A percentile compares a stretch with the other conserved stretches of the same genome.
phyloP scores from a whole-genome alignment of 306 rosid genomes.

The Lupinus albus region DNA sequence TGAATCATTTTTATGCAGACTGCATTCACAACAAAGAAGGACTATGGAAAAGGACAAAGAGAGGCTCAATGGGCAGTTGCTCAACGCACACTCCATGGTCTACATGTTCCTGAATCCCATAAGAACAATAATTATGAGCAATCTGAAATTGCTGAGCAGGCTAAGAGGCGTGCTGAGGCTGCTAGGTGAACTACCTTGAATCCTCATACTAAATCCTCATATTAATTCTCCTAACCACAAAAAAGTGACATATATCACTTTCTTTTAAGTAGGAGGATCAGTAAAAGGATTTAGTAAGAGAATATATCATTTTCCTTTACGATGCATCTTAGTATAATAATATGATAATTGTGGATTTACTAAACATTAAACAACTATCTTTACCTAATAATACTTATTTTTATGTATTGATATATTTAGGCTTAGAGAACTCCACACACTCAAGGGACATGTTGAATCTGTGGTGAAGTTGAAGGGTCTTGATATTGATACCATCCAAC shows the following conservation, averaged over 20 bases:
- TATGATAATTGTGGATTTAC: neutral
- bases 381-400: neutral
- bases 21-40: conserved; percentile 78
- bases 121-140: conserved; percentile 42
- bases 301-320: no score
- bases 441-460: conserved; percentile 83
- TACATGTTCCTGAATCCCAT: conserved; percentile 42
- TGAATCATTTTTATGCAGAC: conserved; percentile 45
- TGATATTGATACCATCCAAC: conserved; percentile 64
- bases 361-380: neutral
- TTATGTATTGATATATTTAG: conserved; percentile 43
- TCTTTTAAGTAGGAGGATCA: no score
- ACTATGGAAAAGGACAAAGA: conserved; percentile 75
- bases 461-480: conserved; percentile 81
- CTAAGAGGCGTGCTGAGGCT: conserved; percentile 80
- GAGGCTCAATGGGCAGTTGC: conserved; percentile 85
- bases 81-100: conserved; percentile 77
- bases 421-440: conserved; percentile 75
- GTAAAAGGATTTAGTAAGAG: no score
- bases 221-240: no score
- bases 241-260: no score
- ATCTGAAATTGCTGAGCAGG: conserved; percentile 80
- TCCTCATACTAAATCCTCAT: no score
- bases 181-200: conserved; percentile 69
- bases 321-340: neutral